Evolutionary conservation across 1,284 basidiomycete genomes (phyloP).

Genomic region (Inonotus hispidus): DNA sequence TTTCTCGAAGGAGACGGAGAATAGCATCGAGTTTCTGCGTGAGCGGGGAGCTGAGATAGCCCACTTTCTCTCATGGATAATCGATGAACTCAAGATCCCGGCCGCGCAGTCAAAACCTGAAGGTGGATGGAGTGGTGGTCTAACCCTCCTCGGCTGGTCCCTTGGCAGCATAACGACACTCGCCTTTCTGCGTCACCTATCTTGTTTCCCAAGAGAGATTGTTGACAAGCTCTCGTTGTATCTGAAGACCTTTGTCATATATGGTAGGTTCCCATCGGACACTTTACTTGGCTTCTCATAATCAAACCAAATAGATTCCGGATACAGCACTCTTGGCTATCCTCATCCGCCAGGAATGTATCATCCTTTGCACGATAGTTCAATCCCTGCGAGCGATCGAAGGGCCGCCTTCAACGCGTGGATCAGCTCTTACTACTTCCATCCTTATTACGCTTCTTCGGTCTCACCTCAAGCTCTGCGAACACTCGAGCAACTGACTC

Average conservation of each 20-base stretch:
- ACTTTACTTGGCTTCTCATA: background rate
- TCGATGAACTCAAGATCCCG: constrained; percentile 14
- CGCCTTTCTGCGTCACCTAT: constrained; percentile 3
- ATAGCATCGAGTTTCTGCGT: constrained; percentile 9
- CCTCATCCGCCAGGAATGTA: constrained; percentile 8
- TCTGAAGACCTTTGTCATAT: constrained; percentile 8
- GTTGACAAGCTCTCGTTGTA: background rate
- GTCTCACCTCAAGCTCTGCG: background rate
- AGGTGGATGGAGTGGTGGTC: constrained; percentile 6
- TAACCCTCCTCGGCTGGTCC: constrained; percentile 18
- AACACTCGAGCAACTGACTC: background rate
- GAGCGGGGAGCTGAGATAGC: constrained; percentile 15
- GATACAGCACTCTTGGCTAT: constrained; percentile 8
- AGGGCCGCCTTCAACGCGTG: background rate
- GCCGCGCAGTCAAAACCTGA: background rate
- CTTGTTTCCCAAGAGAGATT: background rate
- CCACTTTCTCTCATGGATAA: constrained; percentile 16
- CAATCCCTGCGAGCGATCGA: constrained; percentile 1
- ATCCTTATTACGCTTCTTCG: constrained; percentile 2
- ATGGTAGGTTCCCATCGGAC: background rate
- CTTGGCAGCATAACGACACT: constrained; percentile 16
- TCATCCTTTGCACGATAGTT: constrained; percentile 9
- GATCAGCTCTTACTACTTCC: constrained; percentile 10
- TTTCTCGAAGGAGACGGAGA: background rate
- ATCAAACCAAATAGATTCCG: constrained; percentile 1